Percentiles rank a stretch among this genome's conserved stretches.
Evolutionary conservation across 371 early-diverging fungal species (phyloP).

Genomic region (Apophysomyces variabilis): DNA sequence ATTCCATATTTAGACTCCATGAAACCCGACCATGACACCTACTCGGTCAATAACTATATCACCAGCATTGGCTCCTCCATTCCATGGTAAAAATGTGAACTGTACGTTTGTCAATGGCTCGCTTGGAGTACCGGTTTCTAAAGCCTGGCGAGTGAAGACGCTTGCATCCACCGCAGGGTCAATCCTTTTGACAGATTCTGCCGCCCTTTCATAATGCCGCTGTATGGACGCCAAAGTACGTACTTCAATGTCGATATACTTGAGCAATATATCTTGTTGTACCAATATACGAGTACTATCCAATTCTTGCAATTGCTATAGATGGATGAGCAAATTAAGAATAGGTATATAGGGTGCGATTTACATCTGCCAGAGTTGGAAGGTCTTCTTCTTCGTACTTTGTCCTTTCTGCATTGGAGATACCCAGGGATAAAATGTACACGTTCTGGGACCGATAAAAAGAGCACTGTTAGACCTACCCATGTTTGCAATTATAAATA

Average conservation of each 20-base stretch:
- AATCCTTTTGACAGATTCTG: constrained; percentile 41
- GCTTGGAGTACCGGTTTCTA: constrained; percentile 15
- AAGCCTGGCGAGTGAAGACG: constrained; percentile 46
- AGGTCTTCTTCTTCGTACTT: constrained; percentile 67
- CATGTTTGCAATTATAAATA: not conserved
- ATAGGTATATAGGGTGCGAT: not conserved
- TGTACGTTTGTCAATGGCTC: constrained; percentile 30
- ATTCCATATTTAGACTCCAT: not conserved
- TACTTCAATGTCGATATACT: constrained; percentile 53
- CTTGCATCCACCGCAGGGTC: constrained; percentile 57
- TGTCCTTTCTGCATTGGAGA: constrained; percentile 61
- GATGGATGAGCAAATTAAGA: not conserved
- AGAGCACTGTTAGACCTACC: not conserved
- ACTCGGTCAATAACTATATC: constrained; percentile 49
- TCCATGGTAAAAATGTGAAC: constrained; percentile 49
- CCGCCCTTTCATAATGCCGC: constrained; percentile 42
- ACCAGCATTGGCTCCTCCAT: constrained; percentile 41
- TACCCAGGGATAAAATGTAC: constrained; percentile 64
- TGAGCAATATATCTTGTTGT: constrained; percentile 50
- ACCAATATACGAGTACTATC: constrained; percentile 58
- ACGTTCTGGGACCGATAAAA: constrained; percentile 54
- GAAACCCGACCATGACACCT: not conserved
- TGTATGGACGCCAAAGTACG: constrained; percentile 42
- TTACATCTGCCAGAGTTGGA: constrained; percentile 67
- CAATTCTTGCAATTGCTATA: constrained; percentile 67